Evolutionary conservation across 805 yeast genomes (phyloP).

Genomic region (Ogataea kodamae): DNA sequence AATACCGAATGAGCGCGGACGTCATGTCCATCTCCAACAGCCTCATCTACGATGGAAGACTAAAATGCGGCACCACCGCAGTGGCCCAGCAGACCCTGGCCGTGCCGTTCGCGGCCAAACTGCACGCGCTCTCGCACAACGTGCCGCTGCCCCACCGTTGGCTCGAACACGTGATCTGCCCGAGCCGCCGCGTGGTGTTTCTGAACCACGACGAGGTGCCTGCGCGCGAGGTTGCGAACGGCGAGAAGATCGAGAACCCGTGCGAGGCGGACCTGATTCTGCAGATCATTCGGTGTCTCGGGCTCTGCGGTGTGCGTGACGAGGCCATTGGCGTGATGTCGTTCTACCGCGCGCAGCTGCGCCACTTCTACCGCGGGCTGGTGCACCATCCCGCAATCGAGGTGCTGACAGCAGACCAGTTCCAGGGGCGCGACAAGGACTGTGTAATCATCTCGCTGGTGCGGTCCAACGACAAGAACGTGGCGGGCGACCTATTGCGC

Average conservation of each 20-base stretch:
- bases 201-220: conserved; percentile 72
- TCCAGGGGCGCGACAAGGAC: conserved; percentile 94
- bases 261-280: conserved; percentile 66
- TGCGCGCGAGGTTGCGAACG: conserved; percentile 50
- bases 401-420: conserved; percentile 88
- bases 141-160: conserved; percentile 36
- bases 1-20: conserved; percentile 90
- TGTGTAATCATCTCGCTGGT: conserved; percentile 89
- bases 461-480: conserved; percentile 62
- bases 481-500: conserved; percentile 72
- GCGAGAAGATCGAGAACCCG: conserved; percentile 70
- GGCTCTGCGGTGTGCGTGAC: conserved; percentile 56
- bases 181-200: conserved; percentile 63
- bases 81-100: conserved; percentile 59
- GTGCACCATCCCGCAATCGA: conserved; percentile 50
- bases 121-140: conserved; percentile 14
- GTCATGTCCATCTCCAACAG: conserved; percentile 80
- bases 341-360: conserved; percentile 77
- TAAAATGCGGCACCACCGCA: conserved; percentile 66
- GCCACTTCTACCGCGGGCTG: conserved; percentile 37
- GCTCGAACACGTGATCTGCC: conserved; percentile 55
- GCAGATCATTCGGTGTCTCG: conserved; percentile 58
- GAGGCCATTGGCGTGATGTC: conserved; percentile 81
- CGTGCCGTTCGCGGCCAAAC: conserved; percentile 41
- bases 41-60: conserved; percentile 69